These are phyloP conservation scores for Diplodia seriata DNA, from an alignment of 2,329 filamentous ascomycete genomes.

Conservation along the genomic window DNA sequence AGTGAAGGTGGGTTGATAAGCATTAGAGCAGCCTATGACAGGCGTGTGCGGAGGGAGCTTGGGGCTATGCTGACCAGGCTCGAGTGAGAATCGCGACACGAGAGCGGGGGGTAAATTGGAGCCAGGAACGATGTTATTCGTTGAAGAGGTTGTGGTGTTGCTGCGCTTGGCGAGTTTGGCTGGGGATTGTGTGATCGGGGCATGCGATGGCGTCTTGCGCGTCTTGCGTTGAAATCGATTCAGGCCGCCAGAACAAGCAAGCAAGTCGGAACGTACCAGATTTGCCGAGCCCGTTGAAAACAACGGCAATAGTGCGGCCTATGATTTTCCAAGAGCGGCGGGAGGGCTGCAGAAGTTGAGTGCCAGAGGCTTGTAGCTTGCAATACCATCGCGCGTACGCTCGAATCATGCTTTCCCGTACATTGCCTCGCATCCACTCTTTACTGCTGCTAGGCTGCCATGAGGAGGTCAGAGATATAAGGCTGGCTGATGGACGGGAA, in stretches of 20 bases:
- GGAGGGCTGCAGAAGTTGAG: no score
- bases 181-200: slow-evolving; percentile 18
- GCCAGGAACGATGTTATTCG: background rate
- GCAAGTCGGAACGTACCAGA: background rate
- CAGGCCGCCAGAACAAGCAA: background rate
- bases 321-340: no score
- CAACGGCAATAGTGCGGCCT: no score
- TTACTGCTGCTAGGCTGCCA: no score
- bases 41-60: background rate
- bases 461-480: no score
- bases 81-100: slow-evolving; percentile 2
- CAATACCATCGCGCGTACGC: no score
- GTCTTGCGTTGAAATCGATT: background rate
- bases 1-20: background rate
- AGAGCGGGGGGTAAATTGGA: background rate
- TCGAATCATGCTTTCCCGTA: no score
- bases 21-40: slow-evolving; percentile 19
- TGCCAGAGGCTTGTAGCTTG: no score
- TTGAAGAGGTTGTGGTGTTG: slow-evolving; percentile 2
- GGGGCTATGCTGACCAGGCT: no score
- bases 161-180: slow-evolving; percentile 10
- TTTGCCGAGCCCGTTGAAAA: background rate
- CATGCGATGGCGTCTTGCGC: background rate
- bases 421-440: no score
- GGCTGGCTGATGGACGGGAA: no score